These are phyloP conservation scores for Ochetophila trinervis DNA, from an alignment of 306 rosid species.

Conservation along the genomic window DNA sequence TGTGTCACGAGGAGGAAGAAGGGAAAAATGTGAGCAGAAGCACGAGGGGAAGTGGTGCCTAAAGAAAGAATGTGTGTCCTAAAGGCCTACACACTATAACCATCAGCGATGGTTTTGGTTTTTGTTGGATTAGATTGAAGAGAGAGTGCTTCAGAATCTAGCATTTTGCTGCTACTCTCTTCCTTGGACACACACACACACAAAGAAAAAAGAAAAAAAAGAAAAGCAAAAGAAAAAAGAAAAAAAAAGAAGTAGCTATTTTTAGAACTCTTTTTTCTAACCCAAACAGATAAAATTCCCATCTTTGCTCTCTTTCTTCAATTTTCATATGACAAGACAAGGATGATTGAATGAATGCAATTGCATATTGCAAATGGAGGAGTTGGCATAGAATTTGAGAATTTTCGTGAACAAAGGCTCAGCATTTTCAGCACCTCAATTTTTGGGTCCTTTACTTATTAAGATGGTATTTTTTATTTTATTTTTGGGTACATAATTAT, in stretches of 20 bases:
- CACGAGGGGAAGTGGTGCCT: slow-evolving; percentile 40
- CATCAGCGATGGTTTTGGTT: slow-evolving; percentile 14
- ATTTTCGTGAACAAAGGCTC: no score
- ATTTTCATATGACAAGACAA: background rate
- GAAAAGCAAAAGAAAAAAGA: no score
- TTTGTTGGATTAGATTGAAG: slow-evolving; percentile 10
- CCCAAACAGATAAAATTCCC: background rate
- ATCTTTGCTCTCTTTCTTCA: background rate
- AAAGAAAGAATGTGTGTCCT: slow-evolving; percentile 43
- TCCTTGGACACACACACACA: background rate
- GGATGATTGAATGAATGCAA: no score
- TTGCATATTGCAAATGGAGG: no score
- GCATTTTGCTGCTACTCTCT: background rate
- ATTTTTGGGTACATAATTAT: no score
- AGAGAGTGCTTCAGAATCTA: slow-evolving; percentile 8
- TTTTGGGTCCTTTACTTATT: no score
- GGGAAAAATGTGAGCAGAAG: slow-evolving; percentile 25
- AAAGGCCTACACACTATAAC: slow-evolving; percentile 34
- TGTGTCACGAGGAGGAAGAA: slow-evolving; percentile 38
- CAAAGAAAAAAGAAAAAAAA: no score
- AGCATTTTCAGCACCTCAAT: no score
- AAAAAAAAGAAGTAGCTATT: no score
- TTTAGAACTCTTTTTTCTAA: no score
- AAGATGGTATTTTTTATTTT: no score
- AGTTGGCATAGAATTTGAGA: no score